These are phyloP conservation scores for Colletotrichum australisinense DNA, from an alignment of 2,329 filamentous ascomycete genomes.

Conservation along the genomic window DNA sequence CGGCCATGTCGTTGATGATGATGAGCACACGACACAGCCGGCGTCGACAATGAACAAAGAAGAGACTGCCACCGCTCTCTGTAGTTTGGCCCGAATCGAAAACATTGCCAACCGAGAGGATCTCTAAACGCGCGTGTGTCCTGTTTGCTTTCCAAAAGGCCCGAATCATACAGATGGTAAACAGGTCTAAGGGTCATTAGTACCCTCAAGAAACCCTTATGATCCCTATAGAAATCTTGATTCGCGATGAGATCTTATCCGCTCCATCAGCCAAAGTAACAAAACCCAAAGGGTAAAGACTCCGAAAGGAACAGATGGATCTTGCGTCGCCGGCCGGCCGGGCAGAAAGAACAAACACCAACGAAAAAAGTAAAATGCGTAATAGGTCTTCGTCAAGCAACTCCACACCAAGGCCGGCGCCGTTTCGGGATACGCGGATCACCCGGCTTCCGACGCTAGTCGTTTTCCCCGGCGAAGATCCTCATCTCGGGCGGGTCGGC, in stretches of 20 bases:
- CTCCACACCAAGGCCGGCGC: neutral
- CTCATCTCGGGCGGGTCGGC: constrained; percentile 22
- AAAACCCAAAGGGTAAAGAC: neutral
- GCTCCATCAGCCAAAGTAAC: neutral
- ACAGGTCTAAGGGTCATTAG: neutral
- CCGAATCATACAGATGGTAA: neutral
- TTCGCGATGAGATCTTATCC: neutral
- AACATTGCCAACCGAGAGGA: neutral
- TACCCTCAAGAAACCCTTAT: neutral
- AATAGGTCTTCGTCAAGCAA: neutral
- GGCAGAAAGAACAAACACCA: neutral
- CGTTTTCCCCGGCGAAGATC: constrained; percentile 24
- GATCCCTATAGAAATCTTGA: neutral
- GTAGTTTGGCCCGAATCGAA: neutral
- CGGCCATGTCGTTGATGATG: neutral
- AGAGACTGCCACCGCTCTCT: neutral
- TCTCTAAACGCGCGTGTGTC: neutral
- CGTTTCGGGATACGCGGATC: constrained; percentile 28
- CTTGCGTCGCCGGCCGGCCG: neutral
- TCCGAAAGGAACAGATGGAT: neutral
- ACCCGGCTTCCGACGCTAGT: constrained; percentile 19
- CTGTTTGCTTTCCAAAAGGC: neutral
- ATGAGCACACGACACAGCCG: neutral
- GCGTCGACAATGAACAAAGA: neutral
- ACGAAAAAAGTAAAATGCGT: neutral